Evolutionary conservation across 192 early-diverging fungal species (phyloP).

Genomic region (Coemansia sp.): DNA sequence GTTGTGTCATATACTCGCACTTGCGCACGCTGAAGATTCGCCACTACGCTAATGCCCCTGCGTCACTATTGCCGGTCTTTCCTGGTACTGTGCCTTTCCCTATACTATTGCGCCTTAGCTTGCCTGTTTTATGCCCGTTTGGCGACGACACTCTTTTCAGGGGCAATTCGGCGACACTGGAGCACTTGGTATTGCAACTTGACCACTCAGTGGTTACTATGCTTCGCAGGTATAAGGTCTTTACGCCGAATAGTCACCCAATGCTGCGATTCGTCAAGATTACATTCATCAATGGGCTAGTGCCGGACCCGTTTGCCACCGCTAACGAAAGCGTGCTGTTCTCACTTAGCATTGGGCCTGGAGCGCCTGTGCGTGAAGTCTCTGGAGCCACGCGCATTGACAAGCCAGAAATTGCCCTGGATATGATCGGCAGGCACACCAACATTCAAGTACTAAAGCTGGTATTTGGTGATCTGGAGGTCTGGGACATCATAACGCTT

Average conservation of each 20-base stretch:
- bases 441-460: not conserved
- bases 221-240: not conserved
- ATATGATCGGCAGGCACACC: not conserved
- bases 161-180: not conserved
- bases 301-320: not conserved
- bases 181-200: not conserved
- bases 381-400: too few species aligned
- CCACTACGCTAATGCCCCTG: not conserved
- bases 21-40: not conserved
- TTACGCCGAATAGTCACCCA: not conserved
- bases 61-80: not conserved
- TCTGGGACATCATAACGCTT: not conserved
- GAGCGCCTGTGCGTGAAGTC: not conserved
- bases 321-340: not conserved
- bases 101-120: not conserved
- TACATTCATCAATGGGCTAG: not conserved
- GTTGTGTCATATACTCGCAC: slow-evolving; percentile 11
- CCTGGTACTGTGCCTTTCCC: slow-evolving; percentile 6
- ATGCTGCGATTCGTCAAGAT: not conserved
- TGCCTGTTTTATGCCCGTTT: slow-evolving; percentile 5
- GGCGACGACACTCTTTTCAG: slow-evolving; percentile 19
- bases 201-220: not conserved
- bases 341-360: not conserved
- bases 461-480: not conserved
- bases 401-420: not conserved